Base-by-base conservation (phyloP, 805 yeast species). In the Nakazawaea peltata region DNA sequence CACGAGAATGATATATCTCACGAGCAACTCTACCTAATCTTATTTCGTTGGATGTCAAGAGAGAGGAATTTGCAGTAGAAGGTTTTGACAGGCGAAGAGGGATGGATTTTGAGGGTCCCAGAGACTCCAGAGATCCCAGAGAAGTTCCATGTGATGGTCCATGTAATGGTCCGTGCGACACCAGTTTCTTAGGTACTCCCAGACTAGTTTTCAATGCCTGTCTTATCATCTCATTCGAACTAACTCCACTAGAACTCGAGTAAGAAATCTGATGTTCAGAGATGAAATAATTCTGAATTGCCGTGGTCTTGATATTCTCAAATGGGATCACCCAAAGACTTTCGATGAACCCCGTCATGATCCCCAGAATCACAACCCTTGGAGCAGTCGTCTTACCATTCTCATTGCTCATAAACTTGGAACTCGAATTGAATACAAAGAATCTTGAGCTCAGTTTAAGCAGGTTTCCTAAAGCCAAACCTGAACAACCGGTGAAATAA, bases 301-400 rank as follows among this genome's bases (percentile, higher is more conserved):
- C 73, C 7, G 81, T 68, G 2, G 82, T 78, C 51, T 86, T 86
- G 44, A 86, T 66, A 49, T 80, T 83, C 50, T 90, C 98, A 53
- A 90, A 88, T 0, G 97, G 98, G 14, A 92, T 82, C 16, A 90
- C 74, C 68, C 82, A 72, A 23, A 87, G 43, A 2, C 94, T 77
- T 54, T 92, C 97, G 29, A 79, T 60, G 39, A 81, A 66, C 2
- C 95, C 97, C 4, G 95, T 82, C 63, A 85, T 71, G 43, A 72
- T 46, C 8, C 94, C 95, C 3, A 96, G 95, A 40, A 82, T 76
- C 6, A 85, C 82, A 27, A 85, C 69, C 47, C 86, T 67, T 8
- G 94, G 90, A 1, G 94, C 94, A 6, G 79, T 68, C 3, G 85
- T 67, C 43, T 75, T 69, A n/a, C 77, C 73, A 34, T 57, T 59